Evolutionary conservation across 2,329 filamentous ascomycete genomes (phyloP).

Genomic region (Fusarium sp.): DNA sequence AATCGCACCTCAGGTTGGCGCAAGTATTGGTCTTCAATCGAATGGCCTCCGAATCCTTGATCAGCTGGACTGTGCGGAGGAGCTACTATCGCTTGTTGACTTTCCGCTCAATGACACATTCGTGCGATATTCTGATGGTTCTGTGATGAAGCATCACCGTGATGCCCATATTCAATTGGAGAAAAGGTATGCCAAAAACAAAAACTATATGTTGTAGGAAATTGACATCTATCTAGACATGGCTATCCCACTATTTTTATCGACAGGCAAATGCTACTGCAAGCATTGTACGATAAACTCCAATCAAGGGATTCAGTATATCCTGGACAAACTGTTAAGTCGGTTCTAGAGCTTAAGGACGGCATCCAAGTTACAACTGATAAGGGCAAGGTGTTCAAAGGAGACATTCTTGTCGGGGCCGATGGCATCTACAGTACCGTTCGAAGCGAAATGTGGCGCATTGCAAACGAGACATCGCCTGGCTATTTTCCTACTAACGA

Average conservation of each 20-base stretch:
- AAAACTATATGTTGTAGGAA: neutral
- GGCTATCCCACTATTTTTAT: conserved; percentile 52
- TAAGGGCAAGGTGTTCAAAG: conserved; percentile 39
- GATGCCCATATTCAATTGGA: accelerated
- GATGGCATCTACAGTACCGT: conserved; percentile 58
- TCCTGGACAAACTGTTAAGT: conserved; percentile 23
- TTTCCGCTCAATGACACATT: neutral
- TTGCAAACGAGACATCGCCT: neutral
- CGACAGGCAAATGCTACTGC: conserved; percentile 52
- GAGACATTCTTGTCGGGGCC: conserved; percentile 54
- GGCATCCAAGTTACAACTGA: neutral
- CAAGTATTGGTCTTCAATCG: conserved; percentile 60
- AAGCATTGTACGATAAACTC: conserved; percentile 51
- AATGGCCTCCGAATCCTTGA: conserved; percentile 61
- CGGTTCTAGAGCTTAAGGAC: neutral
- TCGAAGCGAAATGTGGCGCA: conserved; percentile 49
- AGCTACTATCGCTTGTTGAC: neutral
- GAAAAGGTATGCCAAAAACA: neutral
- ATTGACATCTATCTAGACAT: conserved; percentile 10
- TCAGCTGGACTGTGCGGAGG: conserved; percentile 48
- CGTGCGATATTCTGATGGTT: neutral
- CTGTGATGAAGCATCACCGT: neutral
- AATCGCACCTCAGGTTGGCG: conserved; percentile 61
- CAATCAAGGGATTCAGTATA: conserved; percentile 45
- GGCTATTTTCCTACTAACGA: conserved; percentile 23